Conservation (phyloP, 1,284 basidiomycete species). For the Pseudozyma tsukubaensis region DNA sequence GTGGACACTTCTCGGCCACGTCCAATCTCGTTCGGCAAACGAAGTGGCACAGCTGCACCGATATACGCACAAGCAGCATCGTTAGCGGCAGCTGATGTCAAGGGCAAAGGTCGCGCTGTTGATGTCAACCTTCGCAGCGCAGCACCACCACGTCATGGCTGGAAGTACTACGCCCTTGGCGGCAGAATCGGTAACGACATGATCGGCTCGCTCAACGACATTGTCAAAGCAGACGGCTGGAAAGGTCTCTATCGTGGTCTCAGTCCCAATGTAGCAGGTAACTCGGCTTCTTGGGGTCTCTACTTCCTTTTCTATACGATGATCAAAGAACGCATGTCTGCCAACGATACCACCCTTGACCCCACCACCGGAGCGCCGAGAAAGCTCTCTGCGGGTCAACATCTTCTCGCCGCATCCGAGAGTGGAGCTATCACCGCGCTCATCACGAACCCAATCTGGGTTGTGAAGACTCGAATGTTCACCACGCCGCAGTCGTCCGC, state of each 20-base stretch:
- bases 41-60: background rate
- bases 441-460: slow-evolving; percentile 98
- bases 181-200: slow-evolving; percentile 77
- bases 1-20: slow-evolving; percentile 69
- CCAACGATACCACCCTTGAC: slow-evolving; percentile 12
- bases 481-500: slow-evolving; percentile 74
- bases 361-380: slow-evolving; percentile 20
- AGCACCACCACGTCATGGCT: slow-evolving; percentile 14
- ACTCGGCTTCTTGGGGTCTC: slow-evolving; percentile 96
- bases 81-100: slow-evolving; percentile 10
- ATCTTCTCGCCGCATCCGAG: slow-evolving; percentile 90
- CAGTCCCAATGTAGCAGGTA: slow-evolving; percentile 90
- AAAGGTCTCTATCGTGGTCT: slow-evolving; percentile 90
- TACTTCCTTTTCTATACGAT: slow-evolving; percentile 99
- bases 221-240: slow-evolving; percentile 82
- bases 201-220: slow-evolving; percentile 77
- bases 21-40: slow-evolving; percentile 21
- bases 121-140: slow-evolving; percentile 7
- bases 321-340: slow-evolving; percentile 77
- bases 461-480: slow-evolving; percentile 97
- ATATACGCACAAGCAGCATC: slow-evolving; percentile 4
- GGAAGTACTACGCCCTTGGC: slow-evolving; percentile 53
- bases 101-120: slow-evolving; percentile 34
- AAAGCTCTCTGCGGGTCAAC: slow-evolving; percentile 79
- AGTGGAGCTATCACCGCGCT: slow-evolving; percentile 91